Conservation (phyloP, 176 grass and related monocot genomes). For the Triticum dicoccoides region DNA sequence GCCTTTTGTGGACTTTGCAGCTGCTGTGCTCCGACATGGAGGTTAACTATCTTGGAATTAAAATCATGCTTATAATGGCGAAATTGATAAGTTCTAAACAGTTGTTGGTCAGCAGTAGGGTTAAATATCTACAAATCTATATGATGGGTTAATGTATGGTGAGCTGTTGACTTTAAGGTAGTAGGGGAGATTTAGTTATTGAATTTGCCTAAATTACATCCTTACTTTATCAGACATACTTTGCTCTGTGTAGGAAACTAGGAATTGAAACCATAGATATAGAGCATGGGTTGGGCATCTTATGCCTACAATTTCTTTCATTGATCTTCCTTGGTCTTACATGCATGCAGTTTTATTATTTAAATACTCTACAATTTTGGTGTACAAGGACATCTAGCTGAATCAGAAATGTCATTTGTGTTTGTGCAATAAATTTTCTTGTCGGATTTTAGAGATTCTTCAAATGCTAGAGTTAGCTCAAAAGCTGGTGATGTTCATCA, state of each 20-base stretch:
- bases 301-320: not conserved
- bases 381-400: not conserved
- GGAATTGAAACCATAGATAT: not conserved
- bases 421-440: not conserved
- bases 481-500: not conserved
- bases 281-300: not conserved
- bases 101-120: not conserved
- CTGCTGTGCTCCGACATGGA: not conserved
- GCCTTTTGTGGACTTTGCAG: not conserved
- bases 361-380: not conserved
- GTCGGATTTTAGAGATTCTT: not conserved
- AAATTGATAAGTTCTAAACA: not conserved
- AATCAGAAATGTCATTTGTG: not conserved
- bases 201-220: not conserved
- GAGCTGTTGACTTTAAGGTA: not conserved
- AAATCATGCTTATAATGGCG: not conserved
- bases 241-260: not conserved
- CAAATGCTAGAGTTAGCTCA: not conserved
- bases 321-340: not conserved
- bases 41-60: conserved; percentile 6
- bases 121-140: not conserved
- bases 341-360: not conserved
- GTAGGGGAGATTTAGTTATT: not conserved
- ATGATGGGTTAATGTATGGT: conserved; percentile 13
- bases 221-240: not conserved